These are phyloP conservation scores for Corymbia maculata DNA, from an alignment of 345 rosid genomes.

Conservation along the genomic window DNA sequence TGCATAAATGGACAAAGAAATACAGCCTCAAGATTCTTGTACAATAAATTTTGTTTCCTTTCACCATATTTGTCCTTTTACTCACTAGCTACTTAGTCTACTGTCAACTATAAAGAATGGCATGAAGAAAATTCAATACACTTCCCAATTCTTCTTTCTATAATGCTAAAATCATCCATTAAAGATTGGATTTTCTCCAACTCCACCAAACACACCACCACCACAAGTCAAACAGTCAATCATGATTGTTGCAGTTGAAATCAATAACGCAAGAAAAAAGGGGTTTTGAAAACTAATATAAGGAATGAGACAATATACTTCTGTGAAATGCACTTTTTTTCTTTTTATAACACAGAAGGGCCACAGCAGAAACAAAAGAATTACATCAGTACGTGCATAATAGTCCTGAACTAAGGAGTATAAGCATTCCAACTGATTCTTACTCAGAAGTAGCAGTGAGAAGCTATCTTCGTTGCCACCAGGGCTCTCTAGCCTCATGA, in stretches of 20 bases:
- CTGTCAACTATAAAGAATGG: background rate
- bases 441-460: background rate
- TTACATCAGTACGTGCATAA: background rate
- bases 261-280: background rate
- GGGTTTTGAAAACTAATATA: background rate
- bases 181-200: background rate
- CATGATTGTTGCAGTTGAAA: background rate
- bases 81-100: background rate
- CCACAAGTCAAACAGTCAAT: background rate
- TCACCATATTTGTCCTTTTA: background rate
- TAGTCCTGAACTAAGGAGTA: background rate
- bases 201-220: background rate
- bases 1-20: background rate
- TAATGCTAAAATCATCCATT: background rate
- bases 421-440: background rate
- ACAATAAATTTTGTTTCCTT: background rate
- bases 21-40: background rate
- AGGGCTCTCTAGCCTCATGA: conserved; percentile 75
- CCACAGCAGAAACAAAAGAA: background rate
- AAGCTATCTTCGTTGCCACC: conserved; percentile 52
- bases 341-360: background rate
- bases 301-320: background rate
- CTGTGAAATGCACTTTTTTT: background rate
- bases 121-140: background rate
- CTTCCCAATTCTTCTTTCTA: background rate